Percentiles rank a stretch among this genome's conserved stretches.
Evolutionary conservation across 345 rosid genomes (phyloP).

Genomic region (Gossypium ekmanianum): DNA sequence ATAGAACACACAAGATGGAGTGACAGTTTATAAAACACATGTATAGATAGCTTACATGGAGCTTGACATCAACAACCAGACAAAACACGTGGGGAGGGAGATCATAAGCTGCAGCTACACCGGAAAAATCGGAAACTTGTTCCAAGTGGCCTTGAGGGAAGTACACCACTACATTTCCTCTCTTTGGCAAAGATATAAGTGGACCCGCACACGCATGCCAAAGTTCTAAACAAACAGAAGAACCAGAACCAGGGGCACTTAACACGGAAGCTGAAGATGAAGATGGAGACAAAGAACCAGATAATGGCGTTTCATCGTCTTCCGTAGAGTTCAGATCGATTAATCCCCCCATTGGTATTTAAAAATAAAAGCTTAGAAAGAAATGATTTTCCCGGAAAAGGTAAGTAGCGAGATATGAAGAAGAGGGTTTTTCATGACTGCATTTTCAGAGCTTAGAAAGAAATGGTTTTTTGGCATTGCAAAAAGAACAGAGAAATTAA

Average conservation of each 20-base stretch:
- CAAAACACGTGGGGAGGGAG: conserved; percentile 82
- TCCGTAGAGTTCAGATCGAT: conserved; percentile 94
- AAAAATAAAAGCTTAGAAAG: background rate
- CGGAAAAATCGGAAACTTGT: conserved; percentile 64
- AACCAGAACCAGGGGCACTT: conserved; percentile 34
- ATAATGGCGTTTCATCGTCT: conserved; percentile 73
- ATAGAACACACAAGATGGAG: too few species aligned
- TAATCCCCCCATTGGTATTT: conserved; percentile 60
- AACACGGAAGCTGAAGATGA: conserved; percentile 53
- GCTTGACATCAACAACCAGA: conserved; percentile 91
- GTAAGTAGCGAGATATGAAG: background rate
- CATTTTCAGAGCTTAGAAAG: conserved; percentile 11
- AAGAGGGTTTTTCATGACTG: conserved; percentile 34
- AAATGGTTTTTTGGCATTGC: conserved; percentile 22
- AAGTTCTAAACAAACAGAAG: conserved; percentile 76
- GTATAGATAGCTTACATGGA: conserved; percentile 52
- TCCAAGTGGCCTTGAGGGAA: conserved; percentile 96
- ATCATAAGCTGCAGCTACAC: conserved; percentile 43
- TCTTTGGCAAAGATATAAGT: conserved; percentile 78
- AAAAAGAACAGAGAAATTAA: conserved; percentile 15
- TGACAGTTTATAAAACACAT: background rate
- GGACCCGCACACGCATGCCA: conserved; percentile 99
- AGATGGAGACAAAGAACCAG: conserved; percentile 63
- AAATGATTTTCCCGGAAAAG: background rate
- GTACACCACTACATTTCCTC: conserved; percentile 75